Conservation (phyloP, 2,329 filamentous ascomycete genomes). For the Orbilia blumenaviensis region DNA sequence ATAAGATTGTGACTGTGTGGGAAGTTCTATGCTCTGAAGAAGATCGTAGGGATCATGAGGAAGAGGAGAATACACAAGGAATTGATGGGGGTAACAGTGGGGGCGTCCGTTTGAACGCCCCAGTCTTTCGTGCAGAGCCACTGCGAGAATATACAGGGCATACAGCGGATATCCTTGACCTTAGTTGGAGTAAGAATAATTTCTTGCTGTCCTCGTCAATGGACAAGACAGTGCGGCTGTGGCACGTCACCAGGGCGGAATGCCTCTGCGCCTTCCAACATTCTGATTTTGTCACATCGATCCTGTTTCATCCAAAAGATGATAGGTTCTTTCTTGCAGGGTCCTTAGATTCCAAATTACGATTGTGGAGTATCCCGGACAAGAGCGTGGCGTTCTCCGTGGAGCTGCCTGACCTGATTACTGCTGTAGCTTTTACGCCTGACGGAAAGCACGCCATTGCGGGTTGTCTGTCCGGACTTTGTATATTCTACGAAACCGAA, state of each 20-base stretch:
- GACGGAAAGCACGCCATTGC: conserved; percentile 91
- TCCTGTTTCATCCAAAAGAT: conserved; percentile 91
- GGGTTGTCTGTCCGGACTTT: conserved; percentile 83
- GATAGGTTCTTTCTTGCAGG: conserved; percentile 97
- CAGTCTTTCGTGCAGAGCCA: conserved; percentile 84
- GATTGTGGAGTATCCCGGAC: conserved; percentile 96
- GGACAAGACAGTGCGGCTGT: conserved; percentile 95
- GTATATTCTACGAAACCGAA: conserved; percentile 91
- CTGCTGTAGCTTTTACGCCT: conserved; percentile 90
- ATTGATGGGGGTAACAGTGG: conserved; percentile 55
- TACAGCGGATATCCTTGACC: conserved; percentile 82
- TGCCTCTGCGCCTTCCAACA: conserved; percentile 95
- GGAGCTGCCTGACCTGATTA: conserved; percentile 84
- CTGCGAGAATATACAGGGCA: conserved; percentile 84
- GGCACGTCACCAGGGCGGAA: conserved; percentile 86
- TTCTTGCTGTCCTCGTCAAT: conserved; percentile 95
- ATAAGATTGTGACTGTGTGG: conserved; percentile 86
- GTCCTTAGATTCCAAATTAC: conserved; percentile 84
- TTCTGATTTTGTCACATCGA: conserved; percentile 92
- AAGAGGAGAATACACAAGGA: conserved; percentile 68
- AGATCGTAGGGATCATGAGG: conserved; percentile 77
- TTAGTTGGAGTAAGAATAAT: conserved; percentile 98
- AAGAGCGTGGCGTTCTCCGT: conserved; percentile 87
- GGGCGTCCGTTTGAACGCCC: conserved; percentile 78
- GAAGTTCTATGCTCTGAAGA: conserved; percentile 83